Conservation (phyloP, 2,329 filamentous ascomycete species). For the Colletotrichum orchidophilum region DNA sequence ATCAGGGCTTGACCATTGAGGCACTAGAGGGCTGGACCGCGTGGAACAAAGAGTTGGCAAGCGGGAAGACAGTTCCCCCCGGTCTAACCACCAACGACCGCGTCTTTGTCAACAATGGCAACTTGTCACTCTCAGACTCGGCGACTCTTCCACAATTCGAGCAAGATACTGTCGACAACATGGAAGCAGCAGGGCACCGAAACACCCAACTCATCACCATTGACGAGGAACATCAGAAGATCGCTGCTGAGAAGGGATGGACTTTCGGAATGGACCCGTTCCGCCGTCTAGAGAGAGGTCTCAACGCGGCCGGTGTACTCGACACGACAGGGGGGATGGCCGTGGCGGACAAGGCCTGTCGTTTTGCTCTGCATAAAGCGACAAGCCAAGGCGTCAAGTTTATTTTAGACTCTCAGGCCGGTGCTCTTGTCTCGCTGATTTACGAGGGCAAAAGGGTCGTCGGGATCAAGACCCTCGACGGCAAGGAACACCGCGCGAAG, state of each 20-base stretch:
- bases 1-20: constrained; percentile 55
- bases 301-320: constrained; percentile 48
- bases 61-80: constrained; percentile 42
- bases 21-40: constrained; percentile 51
- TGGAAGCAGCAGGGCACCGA: constrained; percentile 45
- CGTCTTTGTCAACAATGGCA: constrained; percentile 51
- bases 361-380: constrained; percentile 54
- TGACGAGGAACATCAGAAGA: constrained; percentile 38
- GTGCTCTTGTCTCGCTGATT: constrained; percentile 42
- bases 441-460: constrained; percentile 38
- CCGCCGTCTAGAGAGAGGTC: constrained; percentile 38
- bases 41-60: constrained; percentile 54
- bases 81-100: constrained; percentile 47
- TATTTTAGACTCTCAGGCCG: constrained; percentile 45
- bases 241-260: constrained; percentile 41
- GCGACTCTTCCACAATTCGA: constrained; percentile 45
- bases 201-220: constrained; percentile 46
- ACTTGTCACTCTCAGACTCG: constrained; percentile 40
- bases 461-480: constrained; percentile 52
- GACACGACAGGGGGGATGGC: constrained; percentile 57
- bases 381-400: constrained; percentile 50
- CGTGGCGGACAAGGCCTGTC: constrained; percentile 56
- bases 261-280: constrained; percentile 50
- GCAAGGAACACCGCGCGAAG: constrained; percentile 42
- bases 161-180: constrained; percentile 45